phyloP scores from a whole-genome alignment of 2,329 filamentous ascomycete genomes.

The Fusarium tanahbumbuense region DNA sequence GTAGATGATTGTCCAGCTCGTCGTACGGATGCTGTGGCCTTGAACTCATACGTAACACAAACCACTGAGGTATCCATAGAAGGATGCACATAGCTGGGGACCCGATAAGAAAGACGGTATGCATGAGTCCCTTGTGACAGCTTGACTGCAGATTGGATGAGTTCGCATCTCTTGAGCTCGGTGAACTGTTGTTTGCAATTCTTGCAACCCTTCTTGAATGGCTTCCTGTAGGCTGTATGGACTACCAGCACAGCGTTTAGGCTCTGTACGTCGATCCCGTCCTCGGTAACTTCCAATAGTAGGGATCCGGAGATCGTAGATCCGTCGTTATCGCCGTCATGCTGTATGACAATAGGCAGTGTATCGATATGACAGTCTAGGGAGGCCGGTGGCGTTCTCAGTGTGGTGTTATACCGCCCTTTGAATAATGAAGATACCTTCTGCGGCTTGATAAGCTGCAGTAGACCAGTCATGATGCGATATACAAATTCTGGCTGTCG shows the following conservation, averaged over 20 bases:
- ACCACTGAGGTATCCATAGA: conserved; percentile 79
- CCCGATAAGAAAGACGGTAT: conserved; percentile 87
- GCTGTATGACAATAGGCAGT: conserved; percentile 6
- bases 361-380: conserved; percentile 25
- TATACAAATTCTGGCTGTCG: not conserved
- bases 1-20: conserved; percentile 58
- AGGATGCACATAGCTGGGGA: conserved; percentile 84
- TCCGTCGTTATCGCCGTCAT: not conserved
- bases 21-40: conserved; percentile 70
- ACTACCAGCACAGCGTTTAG: conserved; percentile 14
- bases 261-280: conserved; percentile 8
- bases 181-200: conserved; percentile 29
- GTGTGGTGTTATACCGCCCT: not conserved
- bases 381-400: not conserved
- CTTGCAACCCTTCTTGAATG: conserved; percentile 27
- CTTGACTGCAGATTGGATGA: not conserved
- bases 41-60: conserved; percentile 81
- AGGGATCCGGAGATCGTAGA: conserved; percentile 20
- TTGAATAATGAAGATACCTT: not conserved
- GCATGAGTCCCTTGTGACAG: conserved; percentile 40
- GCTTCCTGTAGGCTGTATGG: conserved; percentile 18
- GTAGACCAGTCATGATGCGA: conserved; percentile 18
- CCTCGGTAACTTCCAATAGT: not conserved
- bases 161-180: conserved; percentile 29
- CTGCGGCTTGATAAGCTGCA: conserved; percentile 16